A percentile compares a stretch with the other conserved stretches of the same genome.
Evolutionary conservation across 2,329 filamentous ascomycete genomes (phyloP).

Genomic region (Tolypocladium album): DNA sequence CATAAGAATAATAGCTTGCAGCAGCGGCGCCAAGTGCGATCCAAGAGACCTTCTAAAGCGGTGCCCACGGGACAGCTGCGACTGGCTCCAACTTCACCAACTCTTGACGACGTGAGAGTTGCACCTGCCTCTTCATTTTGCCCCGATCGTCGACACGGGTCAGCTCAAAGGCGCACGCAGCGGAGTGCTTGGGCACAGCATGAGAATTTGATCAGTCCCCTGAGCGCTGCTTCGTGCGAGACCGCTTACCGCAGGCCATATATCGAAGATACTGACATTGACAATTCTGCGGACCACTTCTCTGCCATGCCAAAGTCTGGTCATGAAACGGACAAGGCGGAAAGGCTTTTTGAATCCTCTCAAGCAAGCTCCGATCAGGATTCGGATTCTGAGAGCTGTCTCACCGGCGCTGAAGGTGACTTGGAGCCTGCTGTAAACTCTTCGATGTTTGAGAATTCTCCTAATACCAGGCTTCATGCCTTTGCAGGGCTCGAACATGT

Average conservation of each 20-base stretch:
- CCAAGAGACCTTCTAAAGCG: not conserved
- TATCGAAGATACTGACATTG: constrained; percentile 5
- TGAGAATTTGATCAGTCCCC: not conserved
- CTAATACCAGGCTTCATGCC: not conserved
- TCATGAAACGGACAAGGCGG: no score
- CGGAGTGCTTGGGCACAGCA: constrained; percentile 7
- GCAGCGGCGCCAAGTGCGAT: not conserved
- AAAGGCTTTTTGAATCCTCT: not conserved
- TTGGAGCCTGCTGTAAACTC: not conserved
- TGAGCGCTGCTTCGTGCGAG: not conserved
- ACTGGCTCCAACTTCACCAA: not conserved
- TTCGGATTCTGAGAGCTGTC: not conserved
- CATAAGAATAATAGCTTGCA: not conserved
- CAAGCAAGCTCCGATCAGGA: not conserved
- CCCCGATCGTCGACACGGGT: constrained; percentile 12
- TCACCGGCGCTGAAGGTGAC: not conserved
- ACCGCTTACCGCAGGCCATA: constrained; percentile 8
- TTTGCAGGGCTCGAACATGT: constrained; percentile 3
- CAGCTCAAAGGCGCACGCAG: constrained; percentile 17
- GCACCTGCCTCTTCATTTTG: constrained; percentile 7
- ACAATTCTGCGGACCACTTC: not conserved
- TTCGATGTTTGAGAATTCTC: not conserved
- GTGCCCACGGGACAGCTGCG: not conserved
- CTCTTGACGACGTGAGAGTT: constrained; percentile 1
- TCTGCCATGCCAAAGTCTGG: not conserved